These are phyloP conservation scores for Bonia amplexicaulis DNA, from an alignment of 176 grass and related monocot species.

Conservation along the genomic window DNA sequence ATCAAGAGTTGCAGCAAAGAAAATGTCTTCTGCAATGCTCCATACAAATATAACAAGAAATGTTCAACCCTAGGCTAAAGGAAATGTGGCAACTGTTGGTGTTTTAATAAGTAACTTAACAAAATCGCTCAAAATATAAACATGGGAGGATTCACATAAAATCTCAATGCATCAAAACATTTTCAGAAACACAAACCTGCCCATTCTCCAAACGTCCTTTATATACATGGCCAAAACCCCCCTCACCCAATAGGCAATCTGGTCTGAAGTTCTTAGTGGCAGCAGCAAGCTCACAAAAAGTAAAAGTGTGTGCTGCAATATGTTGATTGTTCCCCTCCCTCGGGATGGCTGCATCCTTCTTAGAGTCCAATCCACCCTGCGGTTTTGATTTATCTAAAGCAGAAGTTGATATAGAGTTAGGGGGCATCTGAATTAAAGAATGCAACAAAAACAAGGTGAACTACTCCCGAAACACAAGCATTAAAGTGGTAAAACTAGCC, in stretches of 20 bases:
- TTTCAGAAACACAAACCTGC: conserved; percentile 53
- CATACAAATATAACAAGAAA: neutral
- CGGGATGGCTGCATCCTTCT: conserved; percentile 55
- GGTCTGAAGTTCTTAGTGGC: conserved; percentile 76
- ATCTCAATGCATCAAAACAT: conserved; percentile 6
- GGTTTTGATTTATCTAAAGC: conserved; percentile 70
- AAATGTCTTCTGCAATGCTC: conserved; percentile 21
- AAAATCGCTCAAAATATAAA: neutral
- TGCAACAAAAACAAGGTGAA: conserved; percentile 11
- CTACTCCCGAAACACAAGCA: neutral
- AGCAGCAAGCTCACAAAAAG: conserved; percentile 80
- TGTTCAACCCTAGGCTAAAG: neutral
- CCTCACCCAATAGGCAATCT: conserved; percentile 87
- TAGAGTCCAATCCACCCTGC: conserved; percentile 50
- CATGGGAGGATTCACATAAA: neutral
- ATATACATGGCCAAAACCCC: conserved; percentile 84
- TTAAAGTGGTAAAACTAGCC: conserved; percentile 5
- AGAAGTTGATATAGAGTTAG: conserved; percentile 38
- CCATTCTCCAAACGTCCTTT: conserved; percentile 83
- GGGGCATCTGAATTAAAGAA: conserved; percentile 4
- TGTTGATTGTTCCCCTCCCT: conserved; percentile 61
- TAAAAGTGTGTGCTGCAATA: conserved; percentile 87
- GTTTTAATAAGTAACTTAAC: neutral
- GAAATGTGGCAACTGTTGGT: neutral
- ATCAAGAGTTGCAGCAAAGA: conserved; percentile 17